Evolutionary conservation across 2,329 filamentous ascomycete species (phyloP).

Genomic region (Neonectria neomacrospora): DNA sequence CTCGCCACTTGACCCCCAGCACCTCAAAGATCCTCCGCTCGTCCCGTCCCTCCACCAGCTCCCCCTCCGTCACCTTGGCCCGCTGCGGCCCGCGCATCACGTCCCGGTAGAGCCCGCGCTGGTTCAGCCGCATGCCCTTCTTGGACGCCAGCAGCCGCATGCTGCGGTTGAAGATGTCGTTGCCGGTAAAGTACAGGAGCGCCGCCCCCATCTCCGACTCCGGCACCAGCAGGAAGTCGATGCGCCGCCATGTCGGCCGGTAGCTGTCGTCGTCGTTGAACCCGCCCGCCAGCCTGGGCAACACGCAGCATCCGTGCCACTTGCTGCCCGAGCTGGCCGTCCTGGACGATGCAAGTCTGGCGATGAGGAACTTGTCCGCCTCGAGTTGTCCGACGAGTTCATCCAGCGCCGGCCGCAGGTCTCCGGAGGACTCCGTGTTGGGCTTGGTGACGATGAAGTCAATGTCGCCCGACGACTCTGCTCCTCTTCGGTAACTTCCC

Average conservation of each 20-base stretch:
- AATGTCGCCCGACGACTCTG: conserved; percentile 80
- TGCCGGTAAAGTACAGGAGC: conserved; percentile 94
- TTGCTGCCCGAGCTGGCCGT: conserved; percentile 71
- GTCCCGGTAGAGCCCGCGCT: conserved; percentile 80
- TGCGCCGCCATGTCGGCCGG: conserved; percentile 75
- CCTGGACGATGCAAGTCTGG: conserved; percentile 69
- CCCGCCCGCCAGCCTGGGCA: conserved; percentile 61
- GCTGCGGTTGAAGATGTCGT: conserved; percentile 93
- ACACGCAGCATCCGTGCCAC: conserved; percentile 87
- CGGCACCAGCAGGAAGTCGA: conserved; percentile 88
- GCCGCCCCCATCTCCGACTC: conserved; percentile 83
- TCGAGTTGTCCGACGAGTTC: conserved; percentile 72
- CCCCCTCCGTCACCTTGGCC: conserved; percentile 73
- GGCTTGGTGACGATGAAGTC: conserved; percentile 84
- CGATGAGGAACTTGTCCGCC: conserved; percentile 72
- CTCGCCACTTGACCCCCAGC: conserved; percentile 85
- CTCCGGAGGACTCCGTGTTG: conserved; percentile 60
- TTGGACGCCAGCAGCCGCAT: conserved; percentile 81
- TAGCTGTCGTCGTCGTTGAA: conserved; percentile 49
- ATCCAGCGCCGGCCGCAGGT: conserved; percentile 72
- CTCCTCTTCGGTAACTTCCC: conserved; percentile 87
- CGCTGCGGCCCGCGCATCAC: conserved; percentile 69
- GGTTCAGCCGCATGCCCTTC: conserved; percentile 87
- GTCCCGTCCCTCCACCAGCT: conserved; percentile 76
- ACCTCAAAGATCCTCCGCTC: conserved; percentile 85